Percentiles rank a stretch among this genome's conserved stretches.
Evolutionary conservation across 2,329 filamentous ascomycete species (phyloP).

Genomic region (Drechslerella dactyloides): DNA sequence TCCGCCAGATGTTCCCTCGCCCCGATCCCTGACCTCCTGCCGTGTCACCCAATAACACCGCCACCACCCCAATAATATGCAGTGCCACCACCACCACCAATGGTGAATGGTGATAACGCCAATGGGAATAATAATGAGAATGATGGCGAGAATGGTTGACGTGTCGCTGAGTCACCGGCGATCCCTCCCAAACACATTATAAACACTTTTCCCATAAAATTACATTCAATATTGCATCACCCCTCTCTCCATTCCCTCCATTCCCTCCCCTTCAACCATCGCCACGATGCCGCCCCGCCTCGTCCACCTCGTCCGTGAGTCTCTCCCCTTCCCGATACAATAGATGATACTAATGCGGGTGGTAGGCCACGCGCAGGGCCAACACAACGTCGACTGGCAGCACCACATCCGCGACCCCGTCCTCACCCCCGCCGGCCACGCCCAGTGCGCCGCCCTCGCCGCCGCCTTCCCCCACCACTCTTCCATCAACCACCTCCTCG

Average conservation of each 20-base stretch:
- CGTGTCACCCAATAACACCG: too few relatives aligned
- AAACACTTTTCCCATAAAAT: background rate
- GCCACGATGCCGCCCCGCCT: constrained; percentile 29
- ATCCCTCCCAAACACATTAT: background rate
- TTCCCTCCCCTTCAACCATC: background rate
- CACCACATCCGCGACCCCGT: constrained; percentile 52
- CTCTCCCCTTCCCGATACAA: background rate
- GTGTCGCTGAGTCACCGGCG: background rate
- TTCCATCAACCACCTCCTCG: constrained; percentile 54
- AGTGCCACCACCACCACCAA: too few relatives aligned
- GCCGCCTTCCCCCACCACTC: constrained; percentile 44
- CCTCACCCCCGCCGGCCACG: constrained; percentile 52
- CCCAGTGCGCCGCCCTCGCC: constrained; percentile 51
- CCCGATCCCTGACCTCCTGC: too few relatives aligned
- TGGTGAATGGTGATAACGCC: too few relatives aligned
- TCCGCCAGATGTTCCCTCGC: constrained; percentile 75
- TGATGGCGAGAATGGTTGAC: background rate
- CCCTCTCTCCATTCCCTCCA: background rate
- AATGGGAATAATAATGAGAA: too few relatives aligned
- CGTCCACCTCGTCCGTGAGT: constrained; percentile 46
- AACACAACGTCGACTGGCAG: constrained; percentile 52
- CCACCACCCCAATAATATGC: too few relatives aligned
- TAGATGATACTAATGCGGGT: constrained; percentile 6
- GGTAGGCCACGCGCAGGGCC: constrained; percentile 52
- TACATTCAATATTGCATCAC: background rate